Percentiles rank a stretch among this genome's conserved stretches.
phyloP scores from a whole-genome alignment of 805 yeast genomes.

The Ogataea polymorpha region DNA sequence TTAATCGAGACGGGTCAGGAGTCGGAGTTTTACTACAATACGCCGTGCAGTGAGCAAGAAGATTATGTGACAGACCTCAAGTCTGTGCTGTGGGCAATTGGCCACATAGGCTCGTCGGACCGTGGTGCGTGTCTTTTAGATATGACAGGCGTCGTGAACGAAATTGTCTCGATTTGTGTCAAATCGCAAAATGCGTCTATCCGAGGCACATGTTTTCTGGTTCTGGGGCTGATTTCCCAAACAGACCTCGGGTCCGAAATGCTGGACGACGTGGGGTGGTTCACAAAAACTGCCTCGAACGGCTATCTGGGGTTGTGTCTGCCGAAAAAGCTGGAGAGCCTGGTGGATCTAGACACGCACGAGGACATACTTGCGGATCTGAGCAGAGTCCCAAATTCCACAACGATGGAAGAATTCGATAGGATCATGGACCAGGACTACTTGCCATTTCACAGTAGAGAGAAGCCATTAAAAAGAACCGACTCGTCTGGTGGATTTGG shows the following conservation, averaged over 20 bases:
- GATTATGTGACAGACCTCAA: conserved; percentile 49
- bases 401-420: conserved; percentile 19
- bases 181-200: conserved; percentile 53
- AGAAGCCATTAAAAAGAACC: conserved; percentile 5
- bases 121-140: conserved; percentile 64
- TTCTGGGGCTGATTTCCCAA: conserved; percentile 67
- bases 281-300: conserved; percentile 42
- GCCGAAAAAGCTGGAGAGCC: conserved; percentile 14
- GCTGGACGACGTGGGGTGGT: conserved; percentile 80
- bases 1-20: conserved; percentile 20
- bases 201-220: conserved; percentile 74
- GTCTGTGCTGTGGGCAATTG: conserved; percentile 83
- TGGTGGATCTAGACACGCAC: conserved; percentile 4
- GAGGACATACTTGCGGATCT: background rate
- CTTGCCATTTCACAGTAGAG: conserved; percentile 20
- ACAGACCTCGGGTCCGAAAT: conserved; percentile 82
- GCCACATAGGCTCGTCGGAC: conserved; percentile 72
- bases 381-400: conserved; percentile 11
- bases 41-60: conserved; percentile 28
- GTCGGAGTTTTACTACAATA: conserved; percentile 17
- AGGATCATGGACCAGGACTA: conserved; percentile 28
- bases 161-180: conserved; percentile 50
- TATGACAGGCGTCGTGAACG: conserved; percentile 42
- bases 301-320: conserved; percentile 34
- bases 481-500: conserved; percentile 13